Conservation (phyloP, 306 rosid species). For the Begonia loranthoides region DNA sequence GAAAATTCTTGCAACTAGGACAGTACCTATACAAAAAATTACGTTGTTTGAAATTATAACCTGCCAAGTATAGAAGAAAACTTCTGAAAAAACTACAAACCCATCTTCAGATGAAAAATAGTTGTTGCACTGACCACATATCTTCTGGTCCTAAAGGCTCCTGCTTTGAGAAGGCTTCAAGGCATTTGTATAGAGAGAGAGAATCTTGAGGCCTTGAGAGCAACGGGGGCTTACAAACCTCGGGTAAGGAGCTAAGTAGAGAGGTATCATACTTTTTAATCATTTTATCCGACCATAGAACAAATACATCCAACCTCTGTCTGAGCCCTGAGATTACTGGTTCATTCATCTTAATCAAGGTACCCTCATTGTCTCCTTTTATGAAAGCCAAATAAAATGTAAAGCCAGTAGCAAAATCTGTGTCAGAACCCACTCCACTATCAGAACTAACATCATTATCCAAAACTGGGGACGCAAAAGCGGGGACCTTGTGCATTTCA, state of each 20-base stretch:
- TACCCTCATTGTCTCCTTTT: conserved; percentile 3
- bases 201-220: conserved; percentile 37
- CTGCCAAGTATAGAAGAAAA: not conserved
- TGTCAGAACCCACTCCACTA: conserved; percentile 25
- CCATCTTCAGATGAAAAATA: not conserved
- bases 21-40: conserved; percentile 47
- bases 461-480: conserved; percentile 21
- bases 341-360: conserved; percentile 29
- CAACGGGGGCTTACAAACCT: conserved; percentile 30
- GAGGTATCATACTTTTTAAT: conserved; percentile 30
- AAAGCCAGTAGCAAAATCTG: conserved; percentile 28
- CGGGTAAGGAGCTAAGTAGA: conserved; percentile 39
- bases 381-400: conserved; percentile 21
- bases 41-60: not conserved
- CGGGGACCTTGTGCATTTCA: conserved; percentile 21
- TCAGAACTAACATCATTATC: conserved; percentile 30
- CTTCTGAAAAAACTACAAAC: not conserved
- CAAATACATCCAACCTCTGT: conserved; percentile 27
- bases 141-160: conserved; percentile 85
- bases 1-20: conserved; percentile 61
- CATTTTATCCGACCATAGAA: conserved; percentile 54
- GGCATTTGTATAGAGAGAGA: conserved; percentile 58
- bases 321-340: conserved; percentile 14
- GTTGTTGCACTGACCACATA: conserved; percentile 60
- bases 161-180: conserved; percentile 74